phyloP scores from a whole-genome alignment of 129 eudicot species.

The Saposhnikovia divaricata region DNA sequence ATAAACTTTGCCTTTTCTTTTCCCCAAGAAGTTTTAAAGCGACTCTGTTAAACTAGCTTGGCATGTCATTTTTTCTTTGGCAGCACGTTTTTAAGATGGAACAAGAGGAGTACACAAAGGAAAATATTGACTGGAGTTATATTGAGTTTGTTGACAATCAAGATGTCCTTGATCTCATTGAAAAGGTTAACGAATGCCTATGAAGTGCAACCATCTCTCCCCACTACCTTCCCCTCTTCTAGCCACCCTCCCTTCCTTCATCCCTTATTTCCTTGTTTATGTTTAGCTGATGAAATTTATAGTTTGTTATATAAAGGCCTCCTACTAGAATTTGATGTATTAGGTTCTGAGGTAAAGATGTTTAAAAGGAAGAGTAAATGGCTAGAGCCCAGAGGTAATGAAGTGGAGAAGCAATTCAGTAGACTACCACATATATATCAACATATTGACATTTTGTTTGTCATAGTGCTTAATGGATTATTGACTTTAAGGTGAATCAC shows the following conservation, averaged over 20 bases:
- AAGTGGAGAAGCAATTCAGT: neutral
- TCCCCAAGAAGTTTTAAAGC: slow-evolving; percentile 7
- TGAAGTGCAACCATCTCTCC: neutral
- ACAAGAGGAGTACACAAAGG: slow-evolving; percentile 81
- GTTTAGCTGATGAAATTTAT: neutral
- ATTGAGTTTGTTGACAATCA: slow-evolving; percentile 85
- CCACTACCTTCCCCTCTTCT: neutral
- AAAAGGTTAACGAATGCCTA: slow-evolving; percentile 44
- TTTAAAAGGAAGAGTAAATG: neutral
- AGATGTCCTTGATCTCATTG: slow-evolving; percentile 92
- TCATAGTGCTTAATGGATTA: neutral
- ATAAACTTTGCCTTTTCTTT: slow-evolving; percentile 1
- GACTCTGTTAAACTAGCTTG: slow-evolving; percentile 11
- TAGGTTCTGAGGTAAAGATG: neutral
- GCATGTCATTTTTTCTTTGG: slow-evolving; percentile 14
- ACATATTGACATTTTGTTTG: neutral
- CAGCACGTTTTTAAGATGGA: slow-evolving; percentile 99
- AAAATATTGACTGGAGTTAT: slow-evolving; percentile 95
- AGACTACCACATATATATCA: neutral
- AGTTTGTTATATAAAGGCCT: neutral
- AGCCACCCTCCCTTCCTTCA: neutral
- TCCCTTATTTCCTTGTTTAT: neutral
- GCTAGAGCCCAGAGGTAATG: neutral
- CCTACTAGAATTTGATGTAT: neutral
- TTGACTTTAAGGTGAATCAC: neutral